phyloP scores from a whole-genome alignment of 2,329 filamentous ascomycete species.

The Magnaporthiopsis rhizophila region DNA sequence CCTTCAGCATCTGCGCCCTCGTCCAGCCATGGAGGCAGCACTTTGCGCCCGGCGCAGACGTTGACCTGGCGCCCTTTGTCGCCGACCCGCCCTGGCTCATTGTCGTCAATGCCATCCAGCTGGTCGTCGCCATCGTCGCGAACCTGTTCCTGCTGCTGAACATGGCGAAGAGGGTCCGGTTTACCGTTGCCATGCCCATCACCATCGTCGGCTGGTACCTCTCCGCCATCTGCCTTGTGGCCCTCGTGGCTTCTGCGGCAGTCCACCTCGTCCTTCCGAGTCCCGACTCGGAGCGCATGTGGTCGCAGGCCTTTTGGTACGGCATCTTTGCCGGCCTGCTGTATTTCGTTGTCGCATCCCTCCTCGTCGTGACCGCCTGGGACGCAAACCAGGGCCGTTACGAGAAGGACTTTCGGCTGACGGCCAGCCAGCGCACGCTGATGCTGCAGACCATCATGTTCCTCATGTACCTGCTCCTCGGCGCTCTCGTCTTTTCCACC shows the following conservation, averaged over 20 bases:
- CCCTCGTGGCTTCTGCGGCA: conserved; percentile 57
- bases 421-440: conserved; percentile 72
- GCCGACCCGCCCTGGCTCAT: conserved; percentile 67
- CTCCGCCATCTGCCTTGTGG: conserved; percentile 56
- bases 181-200: conserved; percentile 72
- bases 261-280: conserved; percentile 40
- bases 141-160: conserved; percentile 81
- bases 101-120: conserved; percentile 67
- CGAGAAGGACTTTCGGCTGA: conserved; percentile 68
- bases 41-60: conserved; percentile 35
- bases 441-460: conserved; percentile 88
- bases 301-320: conserved; percentile 82
- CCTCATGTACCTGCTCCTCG: conserved; percentile 71
- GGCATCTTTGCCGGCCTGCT: conserved; percentile 70
- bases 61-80: conserved; percentile 44
- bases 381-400: conserved; percentile 67
- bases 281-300: conserved; percentile 44
- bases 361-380: conserved; percentile 72
- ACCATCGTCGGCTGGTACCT: conserved; percentile 74
- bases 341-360: conserved; percentile 69
- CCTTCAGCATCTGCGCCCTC: conserved; percentile 81
- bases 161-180: conserved; percentile 73
- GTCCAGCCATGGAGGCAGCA: conserved; percentile 69
- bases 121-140: conserved; percentile 66
- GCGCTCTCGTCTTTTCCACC: conserved; percentile 64